phyloP scores from a whole-genome alignment of 768 basidiomycete genomes.

The Pilatotrama ljubarskyi region DNA sequence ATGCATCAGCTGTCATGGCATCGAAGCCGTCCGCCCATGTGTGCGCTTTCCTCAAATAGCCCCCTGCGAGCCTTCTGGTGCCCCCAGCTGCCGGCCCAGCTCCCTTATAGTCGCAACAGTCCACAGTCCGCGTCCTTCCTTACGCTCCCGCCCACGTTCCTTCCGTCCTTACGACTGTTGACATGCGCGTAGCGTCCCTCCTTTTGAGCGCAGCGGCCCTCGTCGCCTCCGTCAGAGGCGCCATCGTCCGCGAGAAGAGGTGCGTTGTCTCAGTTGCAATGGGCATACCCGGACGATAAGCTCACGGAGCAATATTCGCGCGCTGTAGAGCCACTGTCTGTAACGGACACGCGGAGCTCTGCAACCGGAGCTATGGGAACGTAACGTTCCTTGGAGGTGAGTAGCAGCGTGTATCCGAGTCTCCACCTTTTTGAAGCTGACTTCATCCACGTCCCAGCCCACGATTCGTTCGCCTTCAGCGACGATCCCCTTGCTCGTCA shows the following conservation, averaged over 20 bases:
- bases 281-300: neutral
- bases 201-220: constrained; percentile 1
- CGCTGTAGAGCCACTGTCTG: constrained; percentile 41
- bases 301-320: neutral
- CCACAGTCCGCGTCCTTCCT: neutral
- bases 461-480: constrained; percentile 58
- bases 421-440: neutral
- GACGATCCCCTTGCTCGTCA: constrained; percentile 45
- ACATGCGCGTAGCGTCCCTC: constrained; percentile 17
- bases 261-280: neutral
- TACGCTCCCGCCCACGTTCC: constrained; percentile 6
- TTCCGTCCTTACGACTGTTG: constrained; percentile 4
- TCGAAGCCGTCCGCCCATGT: constrained; percentile 14
- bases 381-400: constrained; percentile 37
- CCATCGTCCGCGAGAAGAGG: constrained; percentile 7
- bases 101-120: constrained; percentile 5
- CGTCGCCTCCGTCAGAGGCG: constrained; percentile 14
- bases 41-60: constrained; percentile 19
- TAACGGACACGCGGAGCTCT: constrained; percentile 67
- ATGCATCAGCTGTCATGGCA: constrained; percentile 16
- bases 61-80: constrained; percentile 4
- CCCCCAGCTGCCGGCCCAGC: constrained; percentile 23
- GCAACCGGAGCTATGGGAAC: constrained; percentile 53
- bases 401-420: constrained; percentile 10
- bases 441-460: constrained; percentile 33